Evolutionary conservation across 139 green algal species (phyloP), one percentile per base, ranked within the genome.

Genomic region (Asterochloris erici): DNA sequence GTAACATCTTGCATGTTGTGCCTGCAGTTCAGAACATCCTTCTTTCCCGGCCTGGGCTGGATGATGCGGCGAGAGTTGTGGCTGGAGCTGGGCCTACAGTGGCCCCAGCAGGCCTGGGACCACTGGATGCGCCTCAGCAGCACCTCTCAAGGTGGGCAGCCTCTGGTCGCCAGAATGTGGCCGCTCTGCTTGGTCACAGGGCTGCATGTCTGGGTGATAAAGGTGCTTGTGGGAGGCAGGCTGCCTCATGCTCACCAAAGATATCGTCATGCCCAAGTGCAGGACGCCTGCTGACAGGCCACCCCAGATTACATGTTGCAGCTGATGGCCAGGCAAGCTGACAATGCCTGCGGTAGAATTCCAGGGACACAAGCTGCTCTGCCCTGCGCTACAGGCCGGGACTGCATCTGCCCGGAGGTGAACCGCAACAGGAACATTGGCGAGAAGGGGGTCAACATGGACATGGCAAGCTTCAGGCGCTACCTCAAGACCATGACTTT

Each of bases 31-130:
- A 70, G 90, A 21, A 90, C 88, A 0, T 87, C 85, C n/a, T 93
- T 89, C 76, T 93, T 93, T 75, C 88, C 88, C 0, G 90, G 90
- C 21, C 84, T 92, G 27, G 90, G 90, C 17, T 93, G 90, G 90
- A 91, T 93, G 90, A 78, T 92, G 85, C 79, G 73, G 71, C 78
- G 82, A 0, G 13, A 88, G 71, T 68, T 90, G 78, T 92, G 87
- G 87, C 38, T 69, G 74, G 89, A 91, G 82, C 75, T 92, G 24
- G 77, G 82, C 21, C 79, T 74, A 1, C 54, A 77, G 14, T 92
- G 85, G 81, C 87, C 89, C 23, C 54, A 81, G 26, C 79, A 87
- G 79, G 47, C 82, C 69, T 90, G 88, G 89, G 89, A 92, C 81
- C 85, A 90, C 78, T 92, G 89, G 88, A 88, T 91, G 88, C 84